Conservation (phyloP, 2,329 filamentous ascomycete genomes). For the Curvularia spicifera region DNA sequence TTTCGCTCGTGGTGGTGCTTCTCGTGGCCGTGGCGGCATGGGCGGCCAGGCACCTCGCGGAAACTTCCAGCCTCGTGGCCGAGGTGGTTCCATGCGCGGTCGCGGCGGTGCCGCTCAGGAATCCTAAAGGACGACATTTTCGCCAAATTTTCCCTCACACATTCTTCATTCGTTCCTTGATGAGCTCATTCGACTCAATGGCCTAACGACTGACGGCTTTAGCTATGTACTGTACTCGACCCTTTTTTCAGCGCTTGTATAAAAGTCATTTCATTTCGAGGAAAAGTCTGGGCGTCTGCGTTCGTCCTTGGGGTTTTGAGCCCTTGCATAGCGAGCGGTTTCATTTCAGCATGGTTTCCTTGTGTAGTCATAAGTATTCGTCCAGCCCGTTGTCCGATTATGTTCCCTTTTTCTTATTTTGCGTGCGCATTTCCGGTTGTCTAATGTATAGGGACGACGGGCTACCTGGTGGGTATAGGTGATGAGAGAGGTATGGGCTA, state of each 20-base stretch:
- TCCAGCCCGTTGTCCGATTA: constrained; percentile 30
- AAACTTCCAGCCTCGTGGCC: constrained; percentile 72
- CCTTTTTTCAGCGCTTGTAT: constrained; percentile 44
- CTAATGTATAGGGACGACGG: constrained; percentile 35
- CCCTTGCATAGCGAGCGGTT: constrained; percentile 50
- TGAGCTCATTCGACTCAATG: constrained; percentile 25
- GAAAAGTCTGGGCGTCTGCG: constrained; percentile 47
- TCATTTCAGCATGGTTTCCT: constrained; percentile 42
- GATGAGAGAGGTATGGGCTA: constrained; percentile 15
- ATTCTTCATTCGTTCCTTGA: constrained; percentile 20
- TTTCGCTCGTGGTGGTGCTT: constrained; percentile 51
- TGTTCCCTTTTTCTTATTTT: constrained; percentile 37
- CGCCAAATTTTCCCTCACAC: constrained; percentile 11
- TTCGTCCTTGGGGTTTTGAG: constrained; percentile 35
- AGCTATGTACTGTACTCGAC: constrained; percentile 47
- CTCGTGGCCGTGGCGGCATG: constrained; percentile 67
- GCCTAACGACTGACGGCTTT: constrained; percentile 47
- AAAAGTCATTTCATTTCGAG: constrained; percentile 46
- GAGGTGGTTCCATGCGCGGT: constrained; percentile 66
- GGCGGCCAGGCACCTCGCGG: constrained; percentile 66
- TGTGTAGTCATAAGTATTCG: constrained; percentile 39
- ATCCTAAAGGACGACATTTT: constrained; percentile 32
- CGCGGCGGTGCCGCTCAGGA: constrained; percentile 44
- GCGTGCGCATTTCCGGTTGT: constrained; percentile 32
- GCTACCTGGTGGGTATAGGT: constrained; percentile 29